Percentiles rank a stretch among this genome's conserved stretches.
phyloP scores from a whole-genome alignment of 2,329 filamentous ascomycete species.

The Iodosphaeria phyllophila region DNA sequence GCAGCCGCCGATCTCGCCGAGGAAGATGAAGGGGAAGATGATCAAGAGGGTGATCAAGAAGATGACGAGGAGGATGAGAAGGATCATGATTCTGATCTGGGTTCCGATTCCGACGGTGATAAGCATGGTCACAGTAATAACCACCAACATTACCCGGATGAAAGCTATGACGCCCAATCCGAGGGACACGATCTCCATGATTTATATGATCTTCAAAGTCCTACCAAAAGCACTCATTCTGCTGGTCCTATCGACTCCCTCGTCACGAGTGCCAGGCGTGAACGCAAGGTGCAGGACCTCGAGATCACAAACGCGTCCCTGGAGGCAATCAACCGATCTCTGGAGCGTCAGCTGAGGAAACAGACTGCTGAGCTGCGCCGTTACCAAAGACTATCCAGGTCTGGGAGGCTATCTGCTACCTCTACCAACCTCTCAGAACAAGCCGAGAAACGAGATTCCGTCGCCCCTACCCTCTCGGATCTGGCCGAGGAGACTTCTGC shows the following conservation, averaged over 20 bases:
- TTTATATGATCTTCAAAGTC: slow-evolving; percentile 33
- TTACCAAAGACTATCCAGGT: slow-evolving; percentile 68
- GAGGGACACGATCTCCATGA: too few relatives aligned
- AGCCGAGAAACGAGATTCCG: slow-evolving; percentile 25
- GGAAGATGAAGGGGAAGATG: slow-evolving; percentile 15
- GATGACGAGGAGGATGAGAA: too few relatives aligned
- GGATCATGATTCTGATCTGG: too few relatives aligned
- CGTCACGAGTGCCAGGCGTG: slow-evolving; percentile 72
- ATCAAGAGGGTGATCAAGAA: slow-evolving; percentile 11
- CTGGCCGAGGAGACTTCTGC: slow-evolving; percentile 30
- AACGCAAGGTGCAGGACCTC: slow-evolving; percentile 87
- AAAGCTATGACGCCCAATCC: too few relatives aligned
- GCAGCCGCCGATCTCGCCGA: slow-evolving; percentile 34
- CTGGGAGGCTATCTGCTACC: slow-evolving; percentile 51
- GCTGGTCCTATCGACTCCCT: slow-evolving; percentile 52
- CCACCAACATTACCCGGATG: too few relatives aligned
- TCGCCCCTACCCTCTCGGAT: slow-evolving; percentile 24
- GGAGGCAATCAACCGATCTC: slow-evolving; percentile 80
- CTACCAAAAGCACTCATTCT: slow-evolving; percentile 33
- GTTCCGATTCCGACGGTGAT: too few relatives aligned
- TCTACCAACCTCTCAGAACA: slow-evolving; percentile 34
- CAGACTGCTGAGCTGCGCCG: slow-evolving; percentile 77
- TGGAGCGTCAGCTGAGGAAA: slow-evolving; percentile 81
- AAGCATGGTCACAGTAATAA: too few relatives aligned
- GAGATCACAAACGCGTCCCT: slow-evolving; percentile 94